A percentile compares a stretch with the other conserved stretches of the same genome.
Conservation (phyloP, 345 rosid genomes). For the Aquilaria yunnanensis region DNA sequence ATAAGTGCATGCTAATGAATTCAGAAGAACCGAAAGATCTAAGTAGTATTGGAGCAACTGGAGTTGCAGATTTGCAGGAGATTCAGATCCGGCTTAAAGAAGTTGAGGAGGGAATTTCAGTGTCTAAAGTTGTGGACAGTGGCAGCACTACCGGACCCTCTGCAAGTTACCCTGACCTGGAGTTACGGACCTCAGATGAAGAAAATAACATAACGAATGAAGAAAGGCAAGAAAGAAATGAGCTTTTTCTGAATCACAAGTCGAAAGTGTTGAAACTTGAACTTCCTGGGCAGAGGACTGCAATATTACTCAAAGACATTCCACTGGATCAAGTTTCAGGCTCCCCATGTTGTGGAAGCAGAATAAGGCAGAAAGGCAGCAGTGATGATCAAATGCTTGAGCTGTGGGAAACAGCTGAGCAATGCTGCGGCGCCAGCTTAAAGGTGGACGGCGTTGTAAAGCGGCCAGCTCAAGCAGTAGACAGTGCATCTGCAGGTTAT, state of each 20-base stretch:
- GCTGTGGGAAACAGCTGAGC: conserved; percentile 41
- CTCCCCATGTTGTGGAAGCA: conserved; percentile 36
- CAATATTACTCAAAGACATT: conserved; percentile 46
- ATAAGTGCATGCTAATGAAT: neutral
- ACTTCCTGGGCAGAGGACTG: conserved; percentile 24
- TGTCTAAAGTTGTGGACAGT: conserved; percentile 17
- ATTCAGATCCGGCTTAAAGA: conserved; percentile 39
- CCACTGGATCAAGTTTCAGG: conserved; percentile 59
- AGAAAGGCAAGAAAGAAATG: conserved; percentile 22
- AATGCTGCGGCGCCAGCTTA: conserved; percentile 17
- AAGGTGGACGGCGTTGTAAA: conserved; percentile 9
- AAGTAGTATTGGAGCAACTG: conserved; percentile 23
- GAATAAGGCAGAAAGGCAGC: conserved; percentile 27
- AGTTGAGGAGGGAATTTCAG: conserved; percentile 35
- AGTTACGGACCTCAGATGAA: conserved; percentile 15
- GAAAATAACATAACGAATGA: conserved; percentile 20
- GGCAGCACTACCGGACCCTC: conserved; percentile 10
- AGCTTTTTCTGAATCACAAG: conserved; percentile 26
- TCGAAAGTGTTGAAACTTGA: conserved; percentile 22
- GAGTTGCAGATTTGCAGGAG: conserved; percentile 39
- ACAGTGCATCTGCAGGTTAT: neutral
- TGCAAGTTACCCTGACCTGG: conserved; percentile 11
- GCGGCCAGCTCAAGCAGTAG: conserved; percentile 10
- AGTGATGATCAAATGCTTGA: conserved; percentile 36
- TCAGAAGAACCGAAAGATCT: conserved; percentile 22